Base-by-base conservation (phyloP, 2,329 filamentous ascomycete species). In the Aspergillus fumigatiaffinis region DNA sequence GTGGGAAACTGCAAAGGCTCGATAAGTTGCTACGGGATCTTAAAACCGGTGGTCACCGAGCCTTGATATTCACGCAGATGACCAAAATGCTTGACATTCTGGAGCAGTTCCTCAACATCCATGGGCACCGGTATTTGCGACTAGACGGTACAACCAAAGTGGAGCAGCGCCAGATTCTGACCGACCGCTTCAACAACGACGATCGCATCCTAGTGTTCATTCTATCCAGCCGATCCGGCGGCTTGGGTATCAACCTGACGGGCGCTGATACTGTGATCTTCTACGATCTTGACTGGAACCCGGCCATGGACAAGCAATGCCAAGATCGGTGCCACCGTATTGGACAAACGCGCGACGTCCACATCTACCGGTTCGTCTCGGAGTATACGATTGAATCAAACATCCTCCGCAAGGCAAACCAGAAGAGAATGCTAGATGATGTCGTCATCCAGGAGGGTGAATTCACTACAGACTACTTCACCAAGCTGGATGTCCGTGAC, bases 51-150 rank as follows among this genome's bases (percentile, higher is more conserved):
- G 92, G 92, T 1, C 94, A 97, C 69, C 90, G 95, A 7, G 94
- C 92, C 9, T 81, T 99, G 52, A 99, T 99, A 71, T 99, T 99
- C 75, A 97, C 95, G 0, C 94, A 99, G 70, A 99, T 99, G 94
- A 97, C 94, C 50, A 96, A 96, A 73, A 94, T 97, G 49, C 82
- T 99, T 20, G 93, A 99, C 72, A 96, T 99, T 55, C 82, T 99
- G 2, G 94, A 99, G 73, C 92, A 94, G 65, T 99, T 99, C 71
- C 84, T 99, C 65, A 97, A 97, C 70, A 97, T 99, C 52, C 93
- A 99, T 68, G 93, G 93, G 0, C 91, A 97, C 78, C 94, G 95
- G 55, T 99, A 99, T 71, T 84, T 99, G 20, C 91, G 94, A 21
- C 84, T 99, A 4, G 94, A 99, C 70, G 94, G 94, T n/a, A 88